Base-by-base conservation (phyloP, 176 grass and related monocot species). In the Phoenix roebelenii region DNA sequence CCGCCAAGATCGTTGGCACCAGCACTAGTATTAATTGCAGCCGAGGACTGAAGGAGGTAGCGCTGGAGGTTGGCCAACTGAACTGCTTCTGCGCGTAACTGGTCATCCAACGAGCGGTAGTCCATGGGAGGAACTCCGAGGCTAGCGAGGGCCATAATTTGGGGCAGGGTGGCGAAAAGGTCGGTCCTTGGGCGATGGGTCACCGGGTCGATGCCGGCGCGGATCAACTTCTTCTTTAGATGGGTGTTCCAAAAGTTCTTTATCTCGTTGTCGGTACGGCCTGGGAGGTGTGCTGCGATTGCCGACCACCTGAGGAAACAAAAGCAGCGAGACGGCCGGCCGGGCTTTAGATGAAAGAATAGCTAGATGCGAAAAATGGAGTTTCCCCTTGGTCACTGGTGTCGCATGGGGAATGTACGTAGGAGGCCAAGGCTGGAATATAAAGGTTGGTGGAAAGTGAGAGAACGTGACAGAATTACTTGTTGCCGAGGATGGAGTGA, bases 171-270 rank as follows among this genome's bases (percentile, higher is more conserved):
- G 15, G 77, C 60, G 3, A 74, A 50, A 20, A 68, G 65, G 22
- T 73, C 70, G 4, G 57, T 66, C 59, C 51, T 32, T n/a, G 58
- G 71, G 16, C 9, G 48, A 48, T 80, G 77, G 4, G 64, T 80
- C 28, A 52, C 29, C 0, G 71, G 77, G 22, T 80, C 77, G 30
- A 69, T 69, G 25, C 77, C 77, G 55, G 63, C 69, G 18, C 50
- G 64, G 57, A 80, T 52, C 16, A 74, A 52, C 51, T 80, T 74
- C 63, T 80, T 80, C 70, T 61, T 80, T 50, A 80, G 16, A 49
- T 74, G 63, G 52, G 64, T 69, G 71, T 80, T 80, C 77, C 77
- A 80, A 49, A 74, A 80, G 70, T 80, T 80, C 56, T 80, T 80
- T 68, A 80, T 74, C 57, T 80, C 70, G 22, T 80, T 80, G 49